phyloP scores from a whole-genome alignment of 140 eudicot genomes.

The Anethum foeniculum region DNA sequence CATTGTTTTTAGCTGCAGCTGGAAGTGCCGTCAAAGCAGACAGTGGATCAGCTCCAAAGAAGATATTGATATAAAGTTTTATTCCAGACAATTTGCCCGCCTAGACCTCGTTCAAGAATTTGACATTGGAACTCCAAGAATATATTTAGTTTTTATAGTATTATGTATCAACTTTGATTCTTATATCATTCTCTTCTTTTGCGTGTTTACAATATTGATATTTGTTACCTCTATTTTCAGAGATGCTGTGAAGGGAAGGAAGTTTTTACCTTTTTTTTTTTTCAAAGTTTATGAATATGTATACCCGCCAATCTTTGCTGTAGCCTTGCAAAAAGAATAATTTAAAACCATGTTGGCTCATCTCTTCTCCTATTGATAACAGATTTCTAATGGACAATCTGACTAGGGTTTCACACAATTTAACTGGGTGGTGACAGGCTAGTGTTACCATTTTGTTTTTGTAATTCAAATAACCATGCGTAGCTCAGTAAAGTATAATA shows the following conservation, averaged over 20 bases:
- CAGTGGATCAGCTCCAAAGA: neutral
- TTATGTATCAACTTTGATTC: neutral
- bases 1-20: neutral
- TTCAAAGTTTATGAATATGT: too few relatives aligned
- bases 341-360: neutral
- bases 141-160: neutral
- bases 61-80: neutral
- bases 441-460: too few relatives aligned
- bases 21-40: neutral
- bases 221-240: neutral
- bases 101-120: neutral
- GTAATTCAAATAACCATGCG: too few relatives aligned
- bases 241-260: neutral
- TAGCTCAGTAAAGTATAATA: too few relatives aligned
- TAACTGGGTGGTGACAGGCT: neutral
- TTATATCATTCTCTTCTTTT: neutral
- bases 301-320: too few relatives aligned
- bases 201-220: neutral
- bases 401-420: neutral
- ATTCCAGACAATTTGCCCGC: neutral
- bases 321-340: too few relatives aligned
- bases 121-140: neutral
- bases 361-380: neutral
- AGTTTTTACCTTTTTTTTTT: too few relatives aligned
- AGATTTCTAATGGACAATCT: neutral